phyloP scores from a whole-genome alignment of 257 asterid genomes.

The Rauvolfia tetraphylla region DNA sequence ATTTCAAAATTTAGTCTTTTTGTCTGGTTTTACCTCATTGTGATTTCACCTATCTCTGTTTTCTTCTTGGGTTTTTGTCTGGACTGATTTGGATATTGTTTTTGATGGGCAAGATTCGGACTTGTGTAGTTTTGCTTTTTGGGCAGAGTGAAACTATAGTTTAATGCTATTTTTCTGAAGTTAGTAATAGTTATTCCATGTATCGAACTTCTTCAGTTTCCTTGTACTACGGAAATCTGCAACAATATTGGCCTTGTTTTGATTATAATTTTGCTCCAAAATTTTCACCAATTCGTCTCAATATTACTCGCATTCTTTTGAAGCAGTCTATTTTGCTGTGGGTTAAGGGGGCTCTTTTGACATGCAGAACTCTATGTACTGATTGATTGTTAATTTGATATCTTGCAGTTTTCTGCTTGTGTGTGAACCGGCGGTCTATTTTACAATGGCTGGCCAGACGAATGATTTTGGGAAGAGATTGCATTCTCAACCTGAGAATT shows the following conservation, averaged over 20 bases:
- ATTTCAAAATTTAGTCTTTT: background rate
- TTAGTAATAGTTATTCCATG: background rate
- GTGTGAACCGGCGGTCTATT: background rate
- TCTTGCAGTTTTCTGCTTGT: background rate
- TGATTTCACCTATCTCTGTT: background rate
- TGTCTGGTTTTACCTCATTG: background rate
- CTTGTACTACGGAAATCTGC: background rate
- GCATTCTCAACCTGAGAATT: constrained; percentile 38
- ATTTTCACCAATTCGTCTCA: background rate
- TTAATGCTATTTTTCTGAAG: background rate
- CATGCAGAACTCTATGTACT: background rate
- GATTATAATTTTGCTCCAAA: background rate
- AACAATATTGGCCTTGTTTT: background rate
- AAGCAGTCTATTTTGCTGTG: background rate
- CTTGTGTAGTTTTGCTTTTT: constrained; percentile 4
- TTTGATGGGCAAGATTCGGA: background rate
- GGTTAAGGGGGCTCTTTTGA: background rate
- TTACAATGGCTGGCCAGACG: constrained; percentile 62
- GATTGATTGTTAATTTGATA: background rate
- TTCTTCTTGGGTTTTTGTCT: constrained; percentile 6
- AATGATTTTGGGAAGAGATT: constrained; percentile 58
- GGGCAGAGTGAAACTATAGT: background rate
- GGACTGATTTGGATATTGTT: background rate
- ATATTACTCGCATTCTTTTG: background rate
- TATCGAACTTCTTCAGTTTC: background rate